Conservation (phyloP, 768 basidiomycete genomes). For the Leccinum subgranulosum region DNA sequence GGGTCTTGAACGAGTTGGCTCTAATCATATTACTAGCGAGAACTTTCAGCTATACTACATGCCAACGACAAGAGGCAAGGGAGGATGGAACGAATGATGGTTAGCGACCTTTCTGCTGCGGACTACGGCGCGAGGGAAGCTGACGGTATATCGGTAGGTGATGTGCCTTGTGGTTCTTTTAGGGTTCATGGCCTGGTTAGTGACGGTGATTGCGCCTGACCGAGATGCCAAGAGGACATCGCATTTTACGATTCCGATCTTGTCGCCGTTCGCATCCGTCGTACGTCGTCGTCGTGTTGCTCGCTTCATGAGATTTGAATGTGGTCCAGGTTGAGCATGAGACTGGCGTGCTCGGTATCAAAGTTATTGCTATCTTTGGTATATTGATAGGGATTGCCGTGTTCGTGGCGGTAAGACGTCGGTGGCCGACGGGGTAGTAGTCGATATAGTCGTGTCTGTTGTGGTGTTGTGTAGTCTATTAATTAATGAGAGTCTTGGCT, state of each 20-base stretch:
- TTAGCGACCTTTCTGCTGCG: slow-evolving; percentile 23
- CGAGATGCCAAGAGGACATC: slow-evolving; percentile 30
- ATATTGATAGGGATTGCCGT: slow-evolving; percentile 38
- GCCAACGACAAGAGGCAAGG: slow-evolving; percentile 47
- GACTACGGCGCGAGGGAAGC: neutral
- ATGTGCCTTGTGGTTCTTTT: slow-evolving; percentile 24
- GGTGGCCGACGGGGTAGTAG: slow-evolving; percentile 12
- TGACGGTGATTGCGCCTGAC: slow-evolving; percentile 15
- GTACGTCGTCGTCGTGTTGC: slow-evolving; percentile 32
- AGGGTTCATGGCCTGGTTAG: slow-evolving; percentile 19
- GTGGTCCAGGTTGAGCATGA: slow-evolving; percentile 66
- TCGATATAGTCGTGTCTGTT: neutral
- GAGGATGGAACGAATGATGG: slow-evolving; percentile 51
- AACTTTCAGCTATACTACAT: slow-evolving; percentile 36
- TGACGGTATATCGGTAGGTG: slow-evolving; percentile 16
- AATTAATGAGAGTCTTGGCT: neutral
- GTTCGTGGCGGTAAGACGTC: slow-evolving; percentile 43
- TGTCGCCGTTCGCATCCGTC: slow-evolving; percentile 78
- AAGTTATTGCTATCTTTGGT: slow-evolving; percentile 38
- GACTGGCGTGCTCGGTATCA: slow-evolving; percentile 57
- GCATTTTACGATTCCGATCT: slow-evolving; percentile 75
- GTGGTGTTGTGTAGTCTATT: neutral
- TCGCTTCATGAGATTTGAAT: slow-evolving; percentile 3
- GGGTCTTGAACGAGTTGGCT: neutral
- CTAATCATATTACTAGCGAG: slow-evolving; percentile 36